A percentile compares a stretch with the other conserved stretches of the same genome.
Evolutionary conservation across 306 rosid genomes (phyloP).

Genomic region (Castanopsis chinensis): DNA sequence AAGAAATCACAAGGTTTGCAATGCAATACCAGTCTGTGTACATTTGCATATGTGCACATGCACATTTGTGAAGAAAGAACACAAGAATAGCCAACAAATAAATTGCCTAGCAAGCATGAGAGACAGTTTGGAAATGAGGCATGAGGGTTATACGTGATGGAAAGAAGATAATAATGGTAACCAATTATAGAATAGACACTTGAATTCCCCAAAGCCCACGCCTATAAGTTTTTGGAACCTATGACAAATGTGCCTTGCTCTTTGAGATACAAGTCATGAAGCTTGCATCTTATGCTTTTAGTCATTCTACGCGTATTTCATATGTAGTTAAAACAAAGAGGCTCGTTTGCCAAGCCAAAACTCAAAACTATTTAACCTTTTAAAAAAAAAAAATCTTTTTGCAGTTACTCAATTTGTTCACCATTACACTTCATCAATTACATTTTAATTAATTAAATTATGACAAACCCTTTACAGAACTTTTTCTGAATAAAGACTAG

Average conservation of each 20-base stretch:
- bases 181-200: background rate
- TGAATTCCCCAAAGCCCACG: background rate
- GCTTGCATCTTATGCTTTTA: background rate
- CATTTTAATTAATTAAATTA: background rate
- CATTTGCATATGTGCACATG: background rate
- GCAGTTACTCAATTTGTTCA: background rate
- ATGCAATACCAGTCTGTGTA: background rate
- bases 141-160: background rate
- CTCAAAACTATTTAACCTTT: too few relatives aligned
- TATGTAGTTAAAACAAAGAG: background rate
- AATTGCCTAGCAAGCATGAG: constrained; percentile 4
- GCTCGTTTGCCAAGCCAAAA: background rate
- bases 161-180: background rate
- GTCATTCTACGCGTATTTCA: background rate
- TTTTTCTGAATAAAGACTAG: background rate
- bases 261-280: background rate
- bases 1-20: background rate
- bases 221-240: background rate
- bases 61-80: background rate
- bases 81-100: constrained; percentile 1
- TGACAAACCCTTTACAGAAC: background rate
- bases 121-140: constrained; percentile 3
- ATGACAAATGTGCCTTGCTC: background rate
- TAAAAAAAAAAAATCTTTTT: background rate
- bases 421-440: background rate